Evolutionary conservation across 192 early-diverging fungal species (phyloP).

Genomic region (Coemansia guatemalensis): DNA sequence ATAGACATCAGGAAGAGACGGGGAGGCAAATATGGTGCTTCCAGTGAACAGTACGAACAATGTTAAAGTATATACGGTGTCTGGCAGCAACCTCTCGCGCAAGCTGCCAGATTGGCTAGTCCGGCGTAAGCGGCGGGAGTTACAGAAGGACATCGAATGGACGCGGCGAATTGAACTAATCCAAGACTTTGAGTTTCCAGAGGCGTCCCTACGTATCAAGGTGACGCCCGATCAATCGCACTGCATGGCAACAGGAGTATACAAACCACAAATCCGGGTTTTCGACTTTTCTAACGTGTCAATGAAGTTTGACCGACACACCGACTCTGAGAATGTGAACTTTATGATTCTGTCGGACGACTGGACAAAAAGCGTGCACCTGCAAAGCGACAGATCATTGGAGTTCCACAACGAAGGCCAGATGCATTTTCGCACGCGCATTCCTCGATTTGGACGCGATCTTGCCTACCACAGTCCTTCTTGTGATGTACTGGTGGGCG

Average conservation of each 20-base stretch:
- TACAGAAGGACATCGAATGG: constrained; percentile 89
- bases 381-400: constrained; percentile 87
- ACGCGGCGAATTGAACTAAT: constrained; percentile 91
- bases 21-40: constrained; percentile 61
- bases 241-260: constrained; percentile 94
- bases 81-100: constrained; percentile 68
- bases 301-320: constrained; percentile 98
- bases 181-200: constrained; percentile 98
- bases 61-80: constrained; percentile 88
- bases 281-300: constrained; percentile 90
- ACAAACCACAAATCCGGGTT: constrained; percentile 96
- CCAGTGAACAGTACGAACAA: constrained; percentile 88
- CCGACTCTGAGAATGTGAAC: constrained; percentile 88
- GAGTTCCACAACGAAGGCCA: constrained; percentile 97
- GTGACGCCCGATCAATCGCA: constrained; percentile 82
- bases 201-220: constrained; percentile 83
- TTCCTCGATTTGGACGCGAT: constrained; percentile 94
- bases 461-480: constrained; percentile 88
- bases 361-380: constrained; percentile 93
- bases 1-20: not conserved
- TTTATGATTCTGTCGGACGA: constrained; percentile 88
- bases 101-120: constrained; percentile 94
- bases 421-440: constrained; percentile 87
- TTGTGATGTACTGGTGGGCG: constrained; percentile 86
- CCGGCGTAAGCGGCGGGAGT: constrained; percentile 75